Evolutionary conservation across 2,329 filamentous ascomycete species (phyloP).

Genomic region (Pseudovirgaria hyperparasitica): DNA sequence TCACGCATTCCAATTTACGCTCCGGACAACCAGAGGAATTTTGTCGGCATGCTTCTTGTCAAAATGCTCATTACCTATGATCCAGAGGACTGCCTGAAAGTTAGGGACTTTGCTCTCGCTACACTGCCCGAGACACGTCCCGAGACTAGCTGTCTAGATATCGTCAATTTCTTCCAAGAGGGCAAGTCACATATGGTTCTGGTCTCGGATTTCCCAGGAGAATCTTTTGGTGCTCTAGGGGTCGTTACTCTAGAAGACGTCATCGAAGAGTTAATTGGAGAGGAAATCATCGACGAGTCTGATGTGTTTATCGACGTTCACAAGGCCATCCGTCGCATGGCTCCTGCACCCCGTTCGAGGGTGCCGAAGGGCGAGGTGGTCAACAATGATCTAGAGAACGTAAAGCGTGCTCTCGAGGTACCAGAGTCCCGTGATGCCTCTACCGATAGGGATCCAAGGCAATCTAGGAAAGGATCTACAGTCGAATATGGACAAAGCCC

Average conservation of each 20-base stretch:
- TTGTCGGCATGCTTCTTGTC: constrained; percentile 93
- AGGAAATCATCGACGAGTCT: constrained; percentile 98
- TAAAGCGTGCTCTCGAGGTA: not conserved
- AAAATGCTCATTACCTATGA: constrained; percentile 99
- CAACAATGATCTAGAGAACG: too few relatives aligned
- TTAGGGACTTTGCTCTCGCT: constrained; percentile 82
- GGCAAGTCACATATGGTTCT: constrained; percentile 98
- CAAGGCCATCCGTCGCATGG: constrained; percentile 85
- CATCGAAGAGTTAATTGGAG: constrained; percentile 95
- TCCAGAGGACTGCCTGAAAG: constrained; percentile 76
- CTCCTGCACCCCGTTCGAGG: constrained; percentile 68
- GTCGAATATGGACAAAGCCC: constrained; percentile 16
- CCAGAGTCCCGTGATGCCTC: too few relatives aligned
- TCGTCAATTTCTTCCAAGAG: constrained; percentile 99
- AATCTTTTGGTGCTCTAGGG: constrained; percentile 77
- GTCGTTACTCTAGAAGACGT: constrained; percentile 96
- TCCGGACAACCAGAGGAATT: constrained; percentile 71
- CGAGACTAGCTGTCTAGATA: constrained; percentile 92
- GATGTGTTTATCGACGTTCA: constrained; percentile 98
- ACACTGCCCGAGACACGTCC: constrained; percentile 90
- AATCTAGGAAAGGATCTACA: constrained; percentile 17
- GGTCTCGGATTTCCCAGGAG: constrained; percentile 82
- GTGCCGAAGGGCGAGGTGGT: constrained; percentile 45
- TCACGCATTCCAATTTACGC: constrained; percentile 92
- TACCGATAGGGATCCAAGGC: too few relatives aligned